phyloP scores from a whole-genome alignment of 305 asterid genomes.

The Striga hermonthica region DNA sequence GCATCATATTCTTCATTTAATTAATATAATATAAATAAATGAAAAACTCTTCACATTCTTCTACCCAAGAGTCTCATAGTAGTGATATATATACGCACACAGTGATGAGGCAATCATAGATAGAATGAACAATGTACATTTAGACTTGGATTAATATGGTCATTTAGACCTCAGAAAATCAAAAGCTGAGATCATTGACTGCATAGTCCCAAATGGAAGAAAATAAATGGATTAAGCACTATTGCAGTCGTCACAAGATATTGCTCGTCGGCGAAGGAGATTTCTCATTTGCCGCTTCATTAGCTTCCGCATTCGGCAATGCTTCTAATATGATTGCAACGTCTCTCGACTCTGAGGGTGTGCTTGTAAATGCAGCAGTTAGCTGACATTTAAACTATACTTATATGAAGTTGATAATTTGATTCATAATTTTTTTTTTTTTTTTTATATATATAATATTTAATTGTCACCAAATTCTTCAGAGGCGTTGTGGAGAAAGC shows the following conservation, averaged over 20 bases:
- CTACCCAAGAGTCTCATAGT: too few relatives aligned
- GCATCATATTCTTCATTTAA: too few relatives aligned
- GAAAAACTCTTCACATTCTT: too few relatives aligned
- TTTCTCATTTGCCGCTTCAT: slow-evolving; percentile 42
- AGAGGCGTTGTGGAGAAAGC: slow-evolving; percentile 33
- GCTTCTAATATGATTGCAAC: too few relatives aligned
- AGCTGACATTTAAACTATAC: background rate
- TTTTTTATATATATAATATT: background rate
- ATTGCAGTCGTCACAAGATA: slow-evolving; percentile 39
- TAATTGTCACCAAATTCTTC: slow-evolving; percentile 1
- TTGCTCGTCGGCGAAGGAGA: slow-evolving; percentile 51
- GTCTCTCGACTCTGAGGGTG: slow-evolving; percentile 34
- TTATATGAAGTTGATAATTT: background rate
- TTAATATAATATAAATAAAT: too few relatives aligned
- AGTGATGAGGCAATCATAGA: too few relatives aligned
- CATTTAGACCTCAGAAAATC: too few relatives aligned
- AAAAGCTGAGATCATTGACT: too few relatives aligned
- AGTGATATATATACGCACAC: too few relatives aligned
- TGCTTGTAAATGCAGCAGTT: background rate
- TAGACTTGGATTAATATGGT: too few relatives aligned
- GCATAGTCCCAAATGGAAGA: too few relatives aligned
- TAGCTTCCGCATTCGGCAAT: slow-evolving; percentile 35
- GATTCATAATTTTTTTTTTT: background rate
- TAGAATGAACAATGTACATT: too few relatives aligned
- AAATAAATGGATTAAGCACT: slow-evolving; percentile 35